Evolutionary conservation across 2,329 filamentous ascomycete species (phyloP).

Genomic region (Sarocladium strictum): DNA sequence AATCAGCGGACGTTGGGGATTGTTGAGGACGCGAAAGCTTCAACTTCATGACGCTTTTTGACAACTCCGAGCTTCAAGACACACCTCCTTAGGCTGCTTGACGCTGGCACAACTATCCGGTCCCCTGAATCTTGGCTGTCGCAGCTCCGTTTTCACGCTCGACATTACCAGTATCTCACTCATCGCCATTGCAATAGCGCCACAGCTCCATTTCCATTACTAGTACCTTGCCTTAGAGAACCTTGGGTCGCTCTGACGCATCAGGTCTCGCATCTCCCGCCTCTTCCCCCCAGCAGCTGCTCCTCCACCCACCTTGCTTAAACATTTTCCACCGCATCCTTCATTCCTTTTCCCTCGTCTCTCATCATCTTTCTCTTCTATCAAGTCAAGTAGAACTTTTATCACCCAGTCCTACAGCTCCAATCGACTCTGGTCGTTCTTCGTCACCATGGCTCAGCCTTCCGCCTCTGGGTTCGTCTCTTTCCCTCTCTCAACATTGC

Average conservation of each 20-base stretch:
- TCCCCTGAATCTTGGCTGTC: conserved; percentile 11
- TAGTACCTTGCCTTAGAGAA: neutral
- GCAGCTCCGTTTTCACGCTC: neutral
- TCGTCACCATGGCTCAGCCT: conserved; percentile 15
- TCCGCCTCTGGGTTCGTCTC: conserved; percentile 17
- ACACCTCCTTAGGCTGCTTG: too few relatives aligned
- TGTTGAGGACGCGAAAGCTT: neutral
- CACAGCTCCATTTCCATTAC: conserved; percentile 1
- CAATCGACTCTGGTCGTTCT: neutral
- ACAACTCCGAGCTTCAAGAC: neutral
- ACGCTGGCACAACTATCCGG: too few relatives aligned
- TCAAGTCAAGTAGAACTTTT: neutral
- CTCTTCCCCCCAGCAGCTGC: conserved; percentile 3
- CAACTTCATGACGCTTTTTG: neutral
- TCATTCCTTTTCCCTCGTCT: conserved; percentile 2
- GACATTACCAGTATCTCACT: neutral
- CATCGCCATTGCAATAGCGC: neutral
- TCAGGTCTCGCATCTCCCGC: conserved; percentile 6
- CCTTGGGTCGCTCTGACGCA: conserved; percentile 7
- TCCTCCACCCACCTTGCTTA: neutral
- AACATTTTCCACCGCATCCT: conserved; percentile 9
- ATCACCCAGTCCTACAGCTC: neutral
- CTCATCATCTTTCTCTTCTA: neutral
- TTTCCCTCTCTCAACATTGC: conserved; percentile 14
- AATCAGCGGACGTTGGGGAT: neutral